Percentiles rank a stretch among this genome's conserved stretches.
These are phyloP conservation scores for Tulasnella sp. DNA, from an alignment of 768 basidiomycete species.

Conservation along the genomic window DNA sequence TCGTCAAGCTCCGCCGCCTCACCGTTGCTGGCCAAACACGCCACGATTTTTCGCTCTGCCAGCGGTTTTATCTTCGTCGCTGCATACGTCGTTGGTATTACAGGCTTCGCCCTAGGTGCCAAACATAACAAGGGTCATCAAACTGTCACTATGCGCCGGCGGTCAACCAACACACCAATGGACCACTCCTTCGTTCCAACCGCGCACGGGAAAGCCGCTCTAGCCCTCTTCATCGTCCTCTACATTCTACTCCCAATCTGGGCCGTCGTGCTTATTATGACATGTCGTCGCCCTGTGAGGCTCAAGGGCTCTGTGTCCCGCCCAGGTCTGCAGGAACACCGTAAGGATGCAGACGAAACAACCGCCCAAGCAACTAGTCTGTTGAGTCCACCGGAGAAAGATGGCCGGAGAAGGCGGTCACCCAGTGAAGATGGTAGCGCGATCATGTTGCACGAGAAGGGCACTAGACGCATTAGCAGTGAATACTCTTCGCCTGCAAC, in stretches of 20 bases:
- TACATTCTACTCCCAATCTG: conserved; percentile 30
- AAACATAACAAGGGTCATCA: conserved; percentile 36
- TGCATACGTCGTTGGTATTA: conserved; percentile 51
- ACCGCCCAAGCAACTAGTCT: not conserved
- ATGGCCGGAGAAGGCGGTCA: not conserved
- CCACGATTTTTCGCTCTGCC: conserved; percentile 27
- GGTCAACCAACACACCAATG: conserved; percentile 26
- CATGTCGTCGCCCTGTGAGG: not conserved
- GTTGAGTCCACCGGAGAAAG: not conserved
- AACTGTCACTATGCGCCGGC: conserved; percentile 21
- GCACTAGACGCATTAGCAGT: not conserved
- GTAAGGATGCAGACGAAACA: conserved; percentile 9
- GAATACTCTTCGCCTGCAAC: not conserved
- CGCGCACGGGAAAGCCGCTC: conserved; percentile 50
- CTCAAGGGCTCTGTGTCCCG: not conserved
- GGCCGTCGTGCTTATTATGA: not conserved
- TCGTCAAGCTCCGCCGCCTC: conserved; percentile 22
- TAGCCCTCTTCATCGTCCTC: conserved; percentile 51
- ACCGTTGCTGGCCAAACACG: not conserved
- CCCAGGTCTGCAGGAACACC: not conserved
- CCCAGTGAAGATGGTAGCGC: no score
- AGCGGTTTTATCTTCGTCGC: conserved; percentile 33
- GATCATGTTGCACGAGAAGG: not conserved
- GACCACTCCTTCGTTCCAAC: conserved; percentile 36
- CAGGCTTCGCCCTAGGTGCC: conserved; percentile 51